A percentile compares a stretch with the other conserved stretches of the same genome.
These are phyloP conservation scores for Pichia nakasei DNA, from an alignment of 805 yeast species.

Conservation along the genomic window DNA sequence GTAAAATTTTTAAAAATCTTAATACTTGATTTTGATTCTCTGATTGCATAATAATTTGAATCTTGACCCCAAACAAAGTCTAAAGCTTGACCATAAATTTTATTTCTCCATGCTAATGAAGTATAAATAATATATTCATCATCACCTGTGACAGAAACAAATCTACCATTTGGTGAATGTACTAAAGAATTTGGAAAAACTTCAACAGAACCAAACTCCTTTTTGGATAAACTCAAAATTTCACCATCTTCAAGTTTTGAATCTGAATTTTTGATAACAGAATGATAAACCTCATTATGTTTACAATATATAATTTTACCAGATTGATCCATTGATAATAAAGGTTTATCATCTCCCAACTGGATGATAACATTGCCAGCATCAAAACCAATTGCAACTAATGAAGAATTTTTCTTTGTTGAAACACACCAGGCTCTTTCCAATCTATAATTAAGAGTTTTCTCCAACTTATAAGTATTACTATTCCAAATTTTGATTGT, in stretches of 20 bases:
- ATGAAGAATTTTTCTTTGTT: slow-evolving; percentile 61
- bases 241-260: slow-evolving; percentile 71
- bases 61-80: slow-evolving; percentile 96
- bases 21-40: slow-evolving; percentile 58
- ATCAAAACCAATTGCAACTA: slow-evolving; percentile 89
- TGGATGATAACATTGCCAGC: slow-evolving; percentile 86
- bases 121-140: slow-evolving; percentile 96
- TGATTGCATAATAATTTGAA: slow-evolving; percentile 76
- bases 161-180: slow-evolving; percentile 97
- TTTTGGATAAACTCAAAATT: slow-evolving; percentile 61
- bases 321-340: slow-evolving; percentile 83
- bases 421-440: slow-evolving; percentile 97
- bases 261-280: slow-evolving; percentile 62
- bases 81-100: slow-evolving; percentile 79
- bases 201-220: slow-evolving; percentile 92
- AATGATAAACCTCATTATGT: slow-evolving; percentile 79
- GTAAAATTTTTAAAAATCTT: slow-evolving; percentile 78
- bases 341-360: slow-evolving; percentile 90
- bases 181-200: slow-evolving; percentile 78
- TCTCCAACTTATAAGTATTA: slow-evolving; percentile 87
- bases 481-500: slow-evolving; percentile 93
- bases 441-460: slow-evolving; percentile 80
- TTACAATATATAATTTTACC: slow-evolving; percentile 90
- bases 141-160: slow-evolving; percentile 94
- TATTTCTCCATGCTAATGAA: slow-evolving; percentile 96